Evolutionary conservation across 345 rosid genomes (phyloP).

Genomic region (Rhizophora mangle): DNA sequence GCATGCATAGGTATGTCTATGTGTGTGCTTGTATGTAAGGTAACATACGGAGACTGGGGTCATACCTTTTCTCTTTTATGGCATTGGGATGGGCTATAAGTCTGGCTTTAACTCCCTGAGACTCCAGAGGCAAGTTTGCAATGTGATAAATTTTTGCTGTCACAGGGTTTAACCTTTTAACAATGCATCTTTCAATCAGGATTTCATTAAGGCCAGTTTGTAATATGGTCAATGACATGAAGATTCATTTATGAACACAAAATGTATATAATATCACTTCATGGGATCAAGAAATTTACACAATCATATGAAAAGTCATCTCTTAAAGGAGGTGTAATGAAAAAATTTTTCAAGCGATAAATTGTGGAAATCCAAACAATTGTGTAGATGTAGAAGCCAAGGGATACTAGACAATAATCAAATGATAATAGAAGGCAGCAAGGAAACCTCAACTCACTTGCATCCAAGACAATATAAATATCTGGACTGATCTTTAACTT

Average conservation of each 20-base stretch:
- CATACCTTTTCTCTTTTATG: constrained; percentile 68
- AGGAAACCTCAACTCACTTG: constrained; percentile 26
- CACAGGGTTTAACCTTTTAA: constrained; percentile 71
- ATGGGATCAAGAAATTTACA: too few relatives aligned
- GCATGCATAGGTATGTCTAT: background rate
- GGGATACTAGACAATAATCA: background rate
- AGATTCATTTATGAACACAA: too few relatives aligned
- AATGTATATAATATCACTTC: too few relatives aligned
- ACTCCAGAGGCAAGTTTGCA: constrained; percentile 62
- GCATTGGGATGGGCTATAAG: constrained; percentile 79
- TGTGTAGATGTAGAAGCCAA: background rate
- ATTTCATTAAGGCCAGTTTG: too few relatives aligned
- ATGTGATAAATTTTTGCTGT: constrained; percentile 78
- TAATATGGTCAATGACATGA: too few relatives aligned
- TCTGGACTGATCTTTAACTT: constrained; percentile 70
- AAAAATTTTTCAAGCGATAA: too few relatives aligned
- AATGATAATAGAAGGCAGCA: background rate
- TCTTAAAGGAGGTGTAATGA: too few relatives aligned
- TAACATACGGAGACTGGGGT: background rate
- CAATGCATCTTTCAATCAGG: constrained; percentile 12
- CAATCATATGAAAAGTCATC: too few relatives aligned
- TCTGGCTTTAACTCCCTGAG: constrained; percentile 69
- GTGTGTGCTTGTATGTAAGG: background rate
- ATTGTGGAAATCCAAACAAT: background rate
- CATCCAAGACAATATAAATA: constrained; percentile 64